Conservation (phyloP, 345 rosid genomes). For the Sisymbrium altissimum region DNA sequence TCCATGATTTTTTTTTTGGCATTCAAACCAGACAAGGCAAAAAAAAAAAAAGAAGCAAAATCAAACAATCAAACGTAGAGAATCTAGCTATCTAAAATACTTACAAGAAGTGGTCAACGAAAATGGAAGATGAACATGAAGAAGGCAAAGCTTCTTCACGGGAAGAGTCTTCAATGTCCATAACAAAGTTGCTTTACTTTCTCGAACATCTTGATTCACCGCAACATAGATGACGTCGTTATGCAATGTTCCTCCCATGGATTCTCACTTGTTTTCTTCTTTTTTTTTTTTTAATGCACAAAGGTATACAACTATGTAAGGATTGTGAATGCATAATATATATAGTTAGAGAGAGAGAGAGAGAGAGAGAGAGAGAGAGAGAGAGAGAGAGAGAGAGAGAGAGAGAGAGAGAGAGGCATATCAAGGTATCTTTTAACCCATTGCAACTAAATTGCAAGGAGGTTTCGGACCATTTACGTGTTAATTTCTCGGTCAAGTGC, state of each 20-base stretch:
- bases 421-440: not conserved
- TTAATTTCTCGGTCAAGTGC: not conserved
- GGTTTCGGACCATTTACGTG: slow-evolving; percentile 22
- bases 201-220: slow-evolving; percentile 45
- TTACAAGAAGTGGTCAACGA: slow-evolving; percentile 30
- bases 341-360: not conserved
- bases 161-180: slow-evolving; percentile 47
- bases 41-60: not conserved
- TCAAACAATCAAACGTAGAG: no score
- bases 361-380: not conserved
- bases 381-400: not conserved
- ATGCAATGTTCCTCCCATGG: slow-evolving; percentile 22
- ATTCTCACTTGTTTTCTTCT: not conserved
- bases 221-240: slow-evolving; percentile 50
- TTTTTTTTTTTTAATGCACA: not conserved
- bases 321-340: not conserved
- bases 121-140: slow-evolving; percentile 46
- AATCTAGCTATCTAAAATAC: not conserved
- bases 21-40: not conserved
- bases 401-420: not conserved
- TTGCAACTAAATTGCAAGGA: slow-evolving; percentile 4
- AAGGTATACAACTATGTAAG: not conserved
- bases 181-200: slow-evolving; percentile 42
- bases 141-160: slow-evolving; percentile 33
- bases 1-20: not conserved